These are phyloP conservation scores for Globisporangium sylvaticum DNA, from an alignment of 352 stramenopile genomes.

Conservation along the genomic window DNA sequence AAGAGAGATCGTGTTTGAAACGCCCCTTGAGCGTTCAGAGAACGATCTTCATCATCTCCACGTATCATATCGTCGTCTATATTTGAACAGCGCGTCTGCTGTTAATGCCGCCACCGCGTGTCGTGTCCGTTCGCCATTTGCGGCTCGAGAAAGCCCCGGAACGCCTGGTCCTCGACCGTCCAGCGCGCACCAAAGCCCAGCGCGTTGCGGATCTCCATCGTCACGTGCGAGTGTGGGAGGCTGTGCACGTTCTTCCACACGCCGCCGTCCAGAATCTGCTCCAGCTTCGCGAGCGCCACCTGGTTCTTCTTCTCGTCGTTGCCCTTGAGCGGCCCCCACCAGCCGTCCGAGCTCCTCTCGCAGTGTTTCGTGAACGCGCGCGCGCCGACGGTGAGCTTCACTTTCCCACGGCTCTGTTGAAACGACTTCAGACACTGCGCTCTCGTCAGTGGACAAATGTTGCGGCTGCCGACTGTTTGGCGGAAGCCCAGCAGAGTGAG, in stretches of 20 bases:
- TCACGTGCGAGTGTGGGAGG: conserved; percentile 61
- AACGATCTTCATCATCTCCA: background rate
- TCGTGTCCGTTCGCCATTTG: conserved; percentile 76
- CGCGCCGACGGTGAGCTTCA: conserved; percentile 67
- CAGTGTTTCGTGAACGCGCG: conserved; percentile 80
- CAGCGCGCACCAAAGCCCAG: conserved; percentile 74
- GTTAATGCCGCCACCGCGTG: conserved; percentile 60
- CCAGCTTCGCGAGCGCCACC: conserved; percentile 41
- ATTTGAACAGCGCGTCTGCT: background rate
- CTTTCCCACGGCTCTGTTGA: conserved; percentile 27
- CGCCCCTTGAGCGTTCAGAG: background rate
- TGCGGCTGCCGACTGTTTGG: conserved; percentile 52
- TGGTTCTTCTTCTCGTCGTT: conserved; percentile 71
- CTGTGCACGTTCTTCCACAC: conserved; percentile 85
- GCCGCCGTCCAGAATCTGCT: conserved; percentile 41
- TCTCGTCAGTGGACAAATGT: conserved; percentile 45
- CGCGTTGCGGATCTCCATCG: conserved; percentile 67
- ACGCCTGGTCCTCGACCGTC: conserved; percentile 51
- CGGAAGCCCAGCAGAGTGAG: conserved; percentile 66
- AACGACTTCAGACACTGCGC: conserved; percentile 58
- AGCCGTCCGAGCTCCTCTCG: conserved; percentile 55
- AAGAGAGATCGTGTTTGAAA: background rate
- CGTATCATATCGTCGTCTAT: background rate
- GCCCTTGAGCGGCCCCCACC: conserved; percentile 58
- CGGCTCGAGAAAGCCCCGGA: conserved; percentile 83